Percentiles rank a stretch among this genome's conserved stretches.
Evolutionary conservation across 1,139 yeast genomes (phyloP).

Genomic region (Debaryomyces robertsiae): DNA sequence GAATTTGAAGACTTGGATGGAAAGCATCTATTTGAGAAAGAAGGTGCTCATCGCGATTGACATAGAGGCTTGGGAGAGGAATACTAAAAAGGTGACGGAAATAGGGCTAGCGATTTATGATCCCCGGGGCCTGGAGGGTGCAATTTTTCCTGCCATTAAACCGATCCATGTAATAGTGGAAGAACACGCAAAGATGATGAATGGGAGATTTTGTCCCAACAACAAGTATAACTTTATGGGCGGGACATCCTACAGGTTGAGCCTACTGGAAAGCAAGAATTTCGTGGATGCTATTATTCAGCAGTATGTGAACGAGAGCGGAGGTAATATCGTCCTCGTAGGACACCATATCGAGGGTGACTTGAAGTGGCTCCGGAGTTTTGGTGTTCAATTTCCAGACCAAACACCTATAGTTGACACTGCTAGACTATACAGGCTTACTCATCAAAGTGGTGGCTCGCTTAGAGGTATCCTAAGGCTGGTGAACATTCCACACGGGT

Average conservation of each 20-base stretch:
- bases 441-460: slow-evolving; percentile 49
- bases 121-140: slow-evolving; percentile 46
- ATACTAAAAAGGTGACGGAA: slow-evolving; percentile 56
- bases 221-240: slow-evolving; percentile 59
- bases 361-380: slow-evolving; percentile 49
- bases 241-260: slow-evolving; percentile 55
- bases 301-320: slow-evolving; percentile 32
- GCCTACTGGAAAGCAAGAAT: slow-evolving; percentile 32
- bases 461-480: slow-evolving; percentile 55
- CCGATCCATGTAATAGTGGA: slow-evolving; percentile 60
- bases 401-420: slow-evolving; percentile 53
- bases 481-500: slow-evolving; percentile 63
- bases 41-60: slow-evolving; percentile 59
- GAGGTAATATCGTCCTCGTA: slow-evolving; percentile 45
- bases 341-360: slow-evolving; percentile 75
- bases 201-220: slow-evolving; percentile 66
- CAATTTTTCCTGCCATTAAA: slow-evolving; percentile 48
- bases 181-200: slow-evolving; percentile 49
- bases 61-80: slow-evolving; percentile 65
- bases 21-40: slow-evolving; percentile 30
- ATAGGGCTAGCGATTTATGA: slow-evolving; percentile 71
- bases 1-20: slow-evolving; percentile 28
- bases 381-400: slow-evolving; percentile 50
- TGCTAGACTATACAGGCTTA: slow-evolving; percentile 43
- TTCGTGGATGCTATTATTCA: slow-evolving; percentile 47